Conservation (phyloP, 805 yeast genomes). For the Ogataea glucozyma region DNA sequence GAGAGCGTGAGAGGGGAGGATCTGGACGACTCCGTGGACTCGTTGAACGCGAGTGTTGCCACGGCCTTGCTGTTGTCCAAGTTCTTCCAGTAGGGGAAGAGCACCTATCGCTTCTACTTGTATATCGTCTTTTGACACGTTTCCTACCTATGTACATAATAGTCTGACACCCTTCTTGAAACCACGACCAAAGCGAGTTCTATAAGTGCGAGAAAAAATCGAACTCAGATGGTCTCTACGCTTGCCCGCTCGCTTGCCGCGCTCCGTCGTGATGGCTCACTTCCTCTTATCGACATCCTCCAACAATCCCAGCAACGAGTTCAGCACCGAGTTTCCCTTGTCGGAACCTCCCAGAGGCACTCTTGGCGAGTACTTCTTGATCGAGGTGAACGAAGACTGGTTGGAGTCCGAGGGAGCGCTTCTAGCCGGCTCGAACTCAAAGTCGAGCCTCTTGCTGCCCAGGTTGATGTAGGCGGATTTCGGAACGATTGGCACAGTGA, state of each 20-base stretch:
- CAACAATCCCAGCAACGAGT: constrained; percentile 26
- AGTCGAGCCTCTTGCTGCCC: constrained; percentile 23
- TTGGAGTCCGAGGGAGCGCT: constrained; percentile 8
- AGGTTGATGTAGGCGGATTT: constrained; percentile 28
- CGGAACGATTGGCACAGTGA: constrained; percentile 31
- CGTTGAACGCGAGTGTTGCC: constrained; percentile 89
- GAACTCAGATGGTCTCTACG: no score
- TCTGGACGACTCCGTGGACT: constrained; percentile 54
- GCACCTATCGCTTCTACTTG: no score
- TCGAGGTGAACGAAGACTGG: constrained; percentile 17
- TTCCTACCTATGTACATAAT: constrained; percentile 1
- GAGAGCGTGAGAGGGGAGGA: constrained; percentile 27
- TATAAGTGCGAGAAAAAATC: no score
- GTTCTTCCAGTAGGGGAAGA: constrained; percentile 10
- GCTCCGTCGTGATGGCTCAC: no score
- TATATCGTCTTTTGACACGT: no score
- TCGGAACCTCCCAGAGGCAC: constrained; percentile 24
- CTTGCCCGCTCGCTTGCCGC: no score
- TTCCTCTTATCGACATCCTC: constrained; percentile 24
- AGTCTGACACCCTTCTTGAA: no score
- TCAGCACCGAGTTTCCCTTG: constrained; percentile 24
- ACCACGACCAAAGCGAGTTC: no score
- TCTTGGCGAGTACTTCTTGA: constrained; percentile 22
- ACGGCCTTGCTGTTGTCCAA: constrained; percentile 61
- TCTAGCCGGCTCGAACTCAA: constrained; percentile 30